phyloP scores from a whole-genome alignment of 805 yeast genomes.

The Saccharomycopsis oosterbeekiorum region DNA sequence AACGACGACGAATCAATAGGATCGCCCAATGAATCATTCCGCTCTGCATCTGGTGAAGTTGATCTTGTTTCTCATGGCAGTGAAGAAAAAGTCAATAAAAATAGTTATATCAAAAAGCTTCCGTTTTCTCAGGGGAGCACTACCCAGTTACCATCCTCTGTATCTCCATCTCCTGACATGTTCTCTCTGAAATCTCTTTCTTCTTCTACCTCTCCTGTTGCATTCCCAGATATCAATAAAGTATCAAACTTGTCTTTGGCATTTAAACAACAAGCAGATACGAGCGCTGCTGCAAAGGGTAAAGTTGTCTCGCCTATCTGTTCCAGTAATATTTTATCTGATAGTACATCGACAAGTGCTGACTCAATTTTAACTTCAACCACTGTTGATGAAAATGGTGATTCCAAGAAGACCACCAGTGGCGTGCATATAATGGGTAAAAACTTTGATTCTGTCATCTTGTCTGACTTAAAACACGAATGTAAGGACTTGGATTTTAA shows the following conservation, averaged over 20 bases:
- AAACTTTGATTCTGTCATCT: conserved; percentile 9
- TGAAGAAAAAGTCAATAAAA: not conserved
- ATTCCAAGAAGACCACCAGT: not conserved
- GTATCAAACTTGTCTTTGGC: conserved; percentile 14
- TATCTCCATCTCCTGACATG: not conserved
- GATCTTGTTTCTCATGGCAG: not conserved
- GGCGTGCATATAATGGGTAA: not conserved
- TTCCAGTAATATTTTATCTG: not conserved
- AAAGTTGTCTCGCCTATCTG: not conserved
- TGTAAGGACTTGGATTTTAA: conserved; percentile 5
- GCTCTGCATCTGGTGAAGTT: conserved; percentile 10
- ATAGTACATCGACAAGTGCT: not conserved
- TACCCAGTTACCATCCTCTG: not conserved
- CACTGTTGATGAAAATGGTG: not conserved
- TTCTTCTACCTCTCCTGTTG: not conserved
- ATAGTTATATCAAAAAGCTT: not conserved
- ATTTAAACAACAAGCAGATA: conserved; percentile 1
- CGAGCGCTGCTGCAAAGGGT: not conserved
- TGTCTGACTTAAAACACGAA: conserved; percentile 8
- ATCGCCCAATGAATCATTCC: conserved; percentile 12
- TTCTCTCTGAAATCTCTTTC: not conserved
- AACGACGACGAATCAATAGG: not conserved
- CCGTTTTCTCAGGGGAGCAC: not conserved
- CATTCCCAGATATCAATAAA: not conserved
- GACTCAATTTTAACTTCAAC: not conserved